Percentiles rank a stretch among this genome's conserved stretches.
Evolutionary conservation across 2,329 filamentous ascomycete genomes (phyloP).

Genomic region (Aspergillus sp.): DNA sequence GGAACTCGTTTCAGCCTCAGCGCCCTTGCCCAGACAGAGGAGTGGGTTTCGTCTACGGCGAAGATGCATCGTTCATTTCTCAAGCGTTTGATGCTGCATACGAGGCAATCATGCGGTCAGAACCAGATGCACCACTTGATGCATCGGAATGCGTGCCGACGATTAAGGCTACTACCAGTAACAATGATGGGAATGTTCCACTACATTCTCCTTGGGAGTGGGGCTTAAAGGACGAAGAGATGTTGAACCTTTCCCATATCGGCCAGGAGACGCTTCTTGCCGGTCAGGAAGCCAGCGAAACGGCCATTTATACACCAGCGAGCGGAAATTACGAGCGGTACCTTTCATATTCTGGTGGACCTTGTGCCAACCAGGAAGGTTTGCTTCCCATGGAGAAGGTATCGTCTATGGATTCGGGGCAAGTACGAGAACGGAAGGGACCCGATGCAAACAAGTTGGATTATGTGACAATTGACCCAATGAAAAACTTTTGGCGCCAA

Average conservation of each 20-base stretch:
- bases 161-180: not conserved
- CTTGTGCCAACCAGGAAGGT: not conserved
- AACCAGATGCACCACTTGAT: not conserved
- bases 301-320: not conserved
- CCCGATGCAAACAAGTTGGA: not conserved
- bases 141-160: not conserved
- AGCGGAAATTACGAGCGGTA: not conserved
- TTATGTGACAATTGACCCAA: not conserved
- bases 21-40: not conserved
- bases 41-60: not conserved
- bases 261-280: not conserved
- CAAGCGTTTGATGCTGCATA: slow-evolving; percentile 13
- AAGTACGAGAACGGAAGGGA: not conserved
- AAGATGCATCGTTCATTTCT: not conserved
- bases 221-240: not conserved
- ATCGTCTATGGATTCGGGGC: not conserved
- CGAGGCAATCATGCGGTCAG: slow-evolving; percentile 14
- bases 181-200: not conserved
- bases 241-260: not conserved
- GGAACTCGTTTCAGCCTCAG: not conserved
- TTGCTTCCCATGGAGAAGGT: not conserved
- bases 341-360: not conserved
- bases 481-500: slow-evolving; percentile 22
- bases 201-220: not conserved
- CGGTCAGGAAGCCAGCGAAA: not conserved